phyloP scores from a whole-genome alignment of 176 grass and related monocot species.

The Aegilops speltoides region DNA sequence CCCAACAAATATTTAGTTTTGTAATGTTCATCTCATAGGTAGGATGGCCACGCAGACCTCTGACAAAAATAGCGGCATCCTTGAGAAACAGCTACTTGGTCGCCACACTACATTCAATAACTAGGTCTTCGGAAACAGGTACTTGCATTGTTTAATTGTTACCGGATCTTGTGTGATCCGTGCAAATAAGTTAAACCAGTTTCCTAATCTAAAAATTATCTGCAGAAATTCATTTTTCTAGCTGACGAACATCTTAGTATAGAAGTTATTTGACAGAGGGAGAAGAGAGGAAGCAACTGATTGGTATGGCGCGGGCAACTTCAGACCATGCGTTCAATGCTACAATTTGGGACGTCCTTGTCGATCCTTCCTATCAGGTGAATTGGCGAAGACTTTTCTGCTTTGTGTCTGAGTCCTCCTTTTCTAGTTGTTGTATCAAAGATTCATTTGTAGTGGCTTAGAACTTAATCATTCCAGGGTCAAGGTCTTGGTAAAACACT shows the following conservation, averaged over 20 bases:
- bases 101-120: constrained; percentile 80
- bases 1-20: constrained; percentile 3
- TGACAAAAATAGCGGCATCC: constrained; percentile 84
- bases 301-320: constrained; percentile 96
- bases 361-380: constrained; percentile 97
- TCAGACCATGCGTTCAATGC: constrained; percentile 99
- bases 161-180: background rate
- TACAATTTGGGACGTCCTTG: constrained; percentile 98
- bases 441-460: background rate
- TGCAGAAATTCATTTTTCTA: constrained; percentile 67
- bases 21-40: constrained; percentile 55
- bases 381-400: background rate
- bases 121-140: constrained; percentile 50
- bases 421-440: background rate
- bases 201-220: constrained; percentile 45
- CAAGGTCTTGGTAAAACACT: constrained; percentile 94
- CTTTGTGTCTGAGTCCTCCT: background rate
- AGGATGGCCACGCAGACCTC: constrained; percentile 96
- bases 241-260: constrained; percentile 89
- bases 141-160: constrained; percentile 16
- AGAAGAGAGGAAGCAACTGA: constrained; percentile 72
- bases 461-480: constrained; percentile 46
- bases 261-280: constrained; percentile 99
- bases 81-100: constrained; percentile 98
- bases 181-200: constrained; percentile 16